Base-by-base conservation (phyloP, 768 basidiomycete genomes). In the Megacollybia marginata region DNA sequence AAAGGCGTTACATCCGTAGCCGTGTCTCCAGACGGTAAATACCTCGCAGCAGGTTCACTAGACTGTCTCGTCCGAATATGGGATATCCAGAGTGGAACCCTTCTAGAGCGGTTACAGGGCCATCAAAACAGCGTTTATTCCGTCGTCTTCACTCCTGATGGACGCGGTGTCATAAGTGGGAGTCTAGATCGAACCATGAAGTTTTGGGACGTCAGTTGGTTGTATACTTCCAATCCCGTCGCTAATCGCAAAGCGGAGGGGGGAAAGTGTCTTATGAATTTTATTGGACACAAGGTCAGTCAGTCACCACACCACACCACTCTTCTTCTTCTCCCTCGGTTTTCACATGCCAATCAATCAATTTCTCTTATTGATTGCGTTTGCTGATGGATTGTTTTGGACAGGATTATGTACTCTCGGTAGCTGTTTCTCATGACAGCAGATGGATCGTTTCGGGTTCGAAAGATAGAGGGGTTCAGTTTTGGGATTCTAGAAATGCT, bases 391-490 rank as follows among this genome's bases (percentile, higher is more conserved):
- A n/a, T n/a, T n/a, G 23, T 28, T 2, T 28, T 28, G 23, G 23
- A 28, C 23, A 67, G 64, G 63, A 66, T 48, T 67, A 64, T 38
- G 62, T 64, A 13, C 55, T 64, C 4, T 64, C 61, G 2, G 61
- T 65, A 0, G 60, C 49, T 13, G 89, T 93, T 44, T 92, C 90
- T 43, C 87, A 92, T 54, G 94, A 97, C 65, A 91, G 90, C 4
- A 82, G 89, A 55, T 80, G 92, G 89, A 86, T 98, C 57, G 94
- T 96, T 10, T 93, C 91, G 10, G 95, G 96, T 1, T 78, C 77
- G 4, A 97, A 97, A 69, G 96, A 99, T 64, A 87, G 96, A 11
- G 88, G 92, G 1, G 93, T 99, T 49, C 91, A 94, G 64, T 92
- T 95, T 63, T 92, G 89, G 85, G 90, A 94, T 62, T 81, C 89